phyloP scores from a whole-genome alignment of 192 early-diverging fungal species.

The Gigaspora rosea region DNA sequence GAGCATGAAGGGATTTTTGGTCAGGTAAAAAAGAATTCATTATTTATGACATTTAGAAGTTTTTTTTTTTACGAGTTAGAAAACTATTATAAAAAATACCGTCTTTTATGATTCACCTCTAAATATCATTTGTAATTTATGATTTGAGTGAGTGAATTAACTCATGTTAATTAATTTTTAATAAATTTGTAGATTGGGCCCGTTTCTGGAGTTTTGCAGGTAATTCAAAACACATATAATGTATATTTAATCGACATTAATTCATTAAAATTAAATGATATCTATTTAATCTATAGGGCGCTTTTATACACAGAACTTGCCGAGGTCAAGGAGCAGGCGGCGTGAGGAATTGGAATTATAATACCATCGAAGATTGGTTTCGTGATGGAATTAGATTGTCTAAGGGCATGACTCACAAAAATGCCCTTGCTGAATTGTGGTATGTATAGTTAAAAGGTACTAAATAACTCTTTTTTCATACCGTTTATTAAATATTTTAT shows the following conservation, averaged over 20 bases:
- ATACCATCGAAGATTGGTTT: slow-evolving; percentile 31
- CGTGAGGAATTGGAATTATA: slow-evolving; percentile 25
- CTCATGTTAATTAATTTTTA: background rate
- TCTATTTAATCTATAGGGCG: background rate
- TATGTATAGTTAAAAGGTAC: background rate
- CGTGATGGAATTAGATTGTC: slow-evolving; percentile 46
- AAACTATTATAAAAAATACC: background rate
- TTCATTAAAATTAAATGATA: background rate
- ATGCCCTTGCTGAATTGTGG: slow-evolving; percentile 44
- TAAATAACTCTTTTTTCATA: background rate
- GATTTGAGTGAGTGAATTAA: no score
- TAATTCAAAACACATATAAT: background rate
- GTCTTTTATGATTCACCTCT: background rate
- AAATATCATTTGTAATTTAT: background rate
- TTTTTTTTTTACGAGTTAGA: no score
- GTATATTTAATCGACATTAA: background rate
- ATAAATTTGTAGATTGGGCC: slow-evolving; percentile 12
- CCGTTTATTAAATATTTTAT: background rate
- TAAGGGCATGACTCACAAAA: slow-evolving; percentile 49
- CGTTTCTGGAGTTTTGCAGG: slow-evolving; percentile 28
- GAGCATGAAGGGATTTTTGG: slow-evolving; percentile 30
- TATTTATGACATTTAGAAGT: background rate
- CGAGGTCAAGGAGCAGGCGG: slow-evolving; percentile 27
- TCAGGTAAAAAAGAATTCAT: background rate
- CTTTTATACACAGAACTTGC: slow-evolving; percentile 26